phyloP scores from a whole-genome alignment of 345 rosid genomes.

The Salix viminalis region DNA sequence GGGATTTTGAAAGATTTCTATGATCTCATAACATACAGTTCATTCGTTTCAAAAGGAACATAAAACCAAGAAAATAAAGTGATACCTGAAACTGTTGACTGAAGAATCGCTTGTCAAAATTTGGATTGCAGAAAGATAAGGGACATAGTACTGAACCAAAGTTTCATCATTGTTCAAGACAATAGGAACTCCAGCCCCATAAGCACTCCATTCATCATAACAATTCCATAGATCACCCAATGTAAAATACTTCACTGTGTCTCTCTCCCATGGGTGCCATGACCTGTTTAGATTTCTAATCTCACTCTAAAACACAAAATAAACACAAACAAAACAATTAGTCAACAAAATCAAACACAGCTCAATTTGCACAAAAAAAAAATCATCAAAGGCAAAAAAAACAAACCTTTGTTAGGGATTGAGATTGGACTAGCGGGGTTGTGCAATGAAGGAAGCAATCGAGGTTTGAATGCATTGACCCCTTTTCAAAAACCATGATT shows the following conservation, averaged over 20 bases:
- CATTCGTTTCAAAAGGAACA: background rate
- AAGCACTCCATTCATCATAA: slow-evolving; percentile 98
- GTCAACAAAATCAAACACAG: background rate
- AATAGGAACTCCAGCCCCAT: slow-evolving; percentile 97
- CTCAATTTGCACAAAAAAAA: background rate
- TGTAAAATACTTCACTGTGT: slow-evolving; percentile 75
- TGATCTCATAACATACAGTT: background rate
- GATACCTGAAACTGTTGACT: slow-evolving; percentile 64
- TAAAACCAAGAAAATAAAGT: background rate
- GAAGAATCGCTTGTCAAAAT: slow-evolving; percentile 79
- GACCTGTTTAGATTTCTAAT: slow-evolving; percentile 71
- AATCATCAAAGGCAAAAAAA: slow-evolving; percentile 1
- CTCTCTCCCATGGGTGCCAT: slow-evolving; percentile 96
- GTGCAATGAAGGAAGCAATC: slow-evolving; percentile 76
- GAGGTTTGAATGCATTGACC: slow-evolving; percentile 76
- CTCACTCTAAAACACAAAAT: slow-evolving; percentile 55
- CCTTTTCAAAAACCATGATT: slow-evolving; percentile 61
- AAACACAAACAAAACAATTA: background rate
- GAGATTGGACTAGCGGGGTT: slow-evolving; percentile 75
- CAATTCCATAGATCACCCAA: slow-evolving; percentile 82
- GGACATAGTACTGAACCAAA: slow-evolving; percentile 91
- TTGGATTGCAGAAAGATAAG: slow-evolving; percentile 94
- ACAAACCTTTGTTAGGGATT: slow-evolving; percentile 75
- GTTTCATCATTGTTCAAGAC: slow-evolving; percentile 59
- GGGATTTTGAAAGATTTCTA: background rate